phyloP scores from a whole-genome alignment of 306 rosid species.

The Elaeagnus macrophylla region DNA sequence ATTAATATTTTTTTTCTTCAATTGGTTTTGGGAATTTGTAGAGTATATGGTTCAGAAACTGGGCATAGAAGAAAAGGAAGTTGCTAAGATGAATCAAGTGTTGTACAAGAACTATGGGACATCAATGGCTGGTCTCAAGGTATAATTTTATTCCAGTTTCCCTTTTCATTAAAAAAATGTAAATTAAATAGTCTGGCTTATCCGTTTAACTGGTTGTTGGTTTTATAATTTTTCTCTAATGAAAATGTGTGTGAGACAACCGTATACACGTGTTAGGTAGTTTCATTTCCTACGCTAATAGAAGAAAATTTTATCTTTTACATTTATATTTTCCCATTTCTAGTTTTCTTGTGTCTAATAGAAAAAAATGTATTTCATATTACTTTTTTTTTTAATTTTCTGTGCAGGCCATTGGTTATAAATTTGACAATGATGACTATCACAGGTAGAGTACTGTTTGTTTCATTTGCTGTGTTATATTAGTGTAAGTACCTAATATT shows the following conservation, averaged over 20 bases:
- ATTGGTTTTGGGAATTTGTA: not conserved
- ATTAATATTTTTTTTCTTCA: not conserved
- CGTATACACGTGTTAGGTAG: too few species aligned
- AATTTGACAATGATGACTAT: conserved; percentile 17
- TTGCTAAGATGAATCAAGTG: not conserved
- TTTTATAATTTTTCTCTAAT: too few species aligned
- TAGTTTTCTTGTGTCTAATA: not conserved
- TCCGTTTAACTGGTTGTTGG: too few species aligned
- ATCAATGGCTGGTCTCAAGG: conserved; percentile 17
- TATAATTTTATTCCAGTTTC: not conserved
- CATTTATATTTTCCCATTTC: not conserved
- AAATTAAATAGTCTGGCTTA: too few species aligned
- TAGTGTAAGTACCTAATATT: too few species aligned
- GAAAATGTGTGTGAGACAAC: too few species aligned
- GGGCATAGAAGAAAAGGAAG: conserved; percentile 4
- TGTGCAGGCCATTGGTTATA: conserved; percentile 16
- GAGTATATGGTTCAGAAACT: conserved; percentile 15
- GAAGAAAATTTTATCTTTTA: too few species aligned
- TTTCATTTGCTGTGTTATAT: too few species aligned
- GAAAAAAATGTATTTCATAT: not conserved
- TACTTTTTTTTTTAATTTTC: not conserved
- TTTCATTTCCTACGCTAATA: too few species aligned
- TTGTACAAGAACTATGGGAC: conserved; percentile 19
- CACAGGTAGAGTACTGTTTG: conserved; percentile 2
- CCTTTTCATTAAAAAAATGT: too few species aligned